phyloP scores from a whole-genome alignment of 176 grass and related monocot genomes.

The Hordeum marinum region DNA sequence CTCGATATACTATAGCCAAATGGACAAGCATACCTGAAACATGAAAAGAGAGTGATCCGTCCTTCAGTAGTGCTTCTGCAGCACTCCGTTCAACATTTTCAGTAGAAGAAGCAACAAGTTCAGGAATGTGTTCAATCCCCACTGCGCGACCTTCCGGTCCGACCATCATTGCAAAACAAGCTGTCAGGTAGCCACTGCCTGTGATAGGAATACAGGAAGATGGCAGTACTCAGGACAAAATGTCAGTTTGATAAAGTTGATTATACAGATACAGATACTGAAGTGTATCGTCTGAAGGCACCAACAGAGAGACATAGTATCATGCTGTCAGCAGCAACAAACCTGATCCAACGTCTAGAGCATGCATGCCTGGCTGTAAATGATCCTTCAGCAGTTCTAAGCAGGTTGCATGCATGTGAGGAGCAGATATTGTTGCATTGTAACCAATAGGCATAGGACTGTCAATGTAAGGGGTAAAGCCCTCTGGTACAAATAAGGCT shows the following conservation, averaged over 20 bases:
- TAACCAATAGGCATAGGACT: conserved; percentile 82
- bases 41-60: conserved; percentile 65
- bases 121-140: conserved; percentile 77
- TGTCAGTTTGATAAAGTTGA: neutral
- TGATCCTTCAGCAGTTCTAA: conserved; percentile 73
- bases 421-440: conserved; percentile 79
- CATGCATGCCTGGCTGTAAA: conserved; percentile 70
- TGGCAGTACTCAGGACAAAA: neutral
- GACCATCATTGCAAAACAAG: conserved; percentile 84
- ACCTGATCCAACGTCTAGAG: conserved; percentile 91
- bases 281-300: neutral
- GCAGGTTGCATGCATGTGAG: conserved; percentile 86
- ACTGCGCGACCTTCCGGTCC: conserved; percentile 67
- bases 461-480: conserved; percentile 48
- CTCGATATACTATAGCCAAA: neutral
- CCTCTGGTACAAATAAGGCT: conserved; percentile 59
- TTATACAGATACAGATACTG: neutral
- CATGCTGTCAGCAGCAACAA: neutral
- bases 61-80: conserved; percentile 44
- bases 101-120: conserved; percentile 55
- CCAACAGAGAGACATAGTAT: neutral
- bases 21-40: conserved; percentile 66
- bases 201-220: neutral
- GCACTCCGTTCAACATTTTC: conserved; percentile 71
- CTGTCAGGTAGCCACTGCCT: conserved; percentile 85